These are phyloP conservation scores for Blastobotrys capitulatus DNA, from an alignment of 1,139 yeast species.

Conservation along the genomic window DNA sequence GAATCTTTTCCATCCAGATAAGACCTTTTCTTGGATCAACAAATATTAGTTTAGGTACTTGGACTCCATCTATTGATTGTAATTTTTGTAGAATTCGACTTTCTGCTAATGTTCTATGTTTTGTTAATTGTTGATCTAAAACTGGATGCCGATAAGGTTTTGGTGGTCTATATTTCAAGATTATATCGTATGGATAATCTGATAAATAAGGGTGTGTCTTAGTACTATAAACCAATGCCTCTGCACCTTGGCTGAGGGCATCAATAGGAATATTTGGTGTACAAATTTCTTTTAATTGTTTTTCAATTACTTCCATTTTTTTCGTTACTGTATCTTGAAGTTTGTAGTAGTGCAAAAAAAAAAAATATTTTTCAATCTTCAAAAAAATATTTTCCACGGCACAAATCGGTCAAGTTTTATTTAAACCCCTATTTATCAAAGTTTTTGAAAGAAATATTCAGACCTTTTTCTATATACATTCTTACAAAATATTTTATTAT, in stretches of 20 bases:
- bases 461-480: no score
- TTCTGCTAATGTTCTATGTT: slow-evolving; percentile 78
- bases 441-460: no score
- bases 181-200: slow-evolving; percentile 30
- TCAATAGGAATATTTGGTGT: slow-evolving; percentile 43
- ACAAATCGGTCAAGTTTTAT: no score
- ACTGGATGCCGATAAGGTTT: slow-evolving; percentile 85
- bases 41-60: slow-evolving; percentile 64
- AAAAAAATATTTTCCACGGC: no score
- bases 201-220: slow-evolving; percentile 59
- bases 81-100: slow-evolving; percentile 69
- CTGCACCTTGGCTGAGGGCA: slow-evolving; percentile 81
- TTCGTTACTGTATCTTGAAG: no score
- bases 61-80: slow-evolving; percentile 41
- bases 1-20: slow-evolving; percentile 84
- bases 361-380: no score
- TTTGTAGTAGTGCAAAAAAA: no score
- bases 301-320: slow-evolving; percentile 22
- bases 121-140: slow-evolving; percentile 70
- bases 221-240: slow-evolving; percentile 73
- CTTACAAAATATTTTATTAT: no score
- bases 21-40: slow-evolving; percentile 75
- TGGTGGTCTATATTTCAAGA: slow-evolving; percentile 81
- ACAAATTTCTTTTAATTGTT: slow-evolving; percentile 37
- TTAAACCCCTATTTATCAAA: no score